Evolutionary conservation across 2,329 filamentous ascomycete species (phyloP), one percentile per base, ranked within the genome.

Genomic region (Pseudogymnoascus sp.): DNA sequence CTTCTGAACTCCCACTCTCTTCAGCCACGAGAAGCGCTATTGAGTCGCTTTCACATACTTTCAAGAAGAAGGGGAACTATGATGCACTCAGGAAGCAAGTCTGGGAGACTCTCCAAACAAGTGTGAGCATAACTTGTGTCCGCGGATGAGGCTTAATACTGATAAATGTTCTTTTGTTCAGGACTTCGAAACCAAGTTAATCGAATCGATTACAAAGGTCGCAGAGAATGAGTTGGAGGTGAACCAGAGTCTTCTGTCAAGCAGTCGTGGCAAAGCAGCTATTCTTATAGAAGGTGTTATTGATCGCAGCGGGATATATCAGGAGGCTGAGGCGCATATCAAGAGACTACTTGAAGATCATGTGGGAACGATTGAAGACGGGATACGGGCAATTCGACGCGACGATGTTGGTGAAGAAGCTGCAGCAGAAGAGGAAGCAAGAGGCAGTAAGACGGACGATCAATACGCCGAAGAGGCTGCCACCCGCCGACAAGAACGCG

Each of bases 11-110:
- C 16, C 90, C 90, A 1, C 77, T 93, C 19, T 84, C 89, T 4
- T 88, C 87, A 2, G 83, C 85, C n/a, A 90, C 90, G 62, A 83
- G 89, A 68, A 83, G 84, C 1, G 86, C 88, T 1, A 91, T 93
- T 64, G 90, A 93, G 70, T 83, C 82, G 14, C 82, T 93, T 21
- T 84, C 90, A n/a, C 87, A 90, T 72, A 88, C 84, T 10, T 93
- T 93, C 78, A 93, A 93, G 77, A 93, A 93, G 78, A 92, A 91
- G 75, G 90, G 90, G 66, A 89, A 89, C 64, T 95, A 93, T 72
- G 90, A 95, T 75, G 79, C 83, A 13, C 83, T 93, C 67, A 86
- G 90, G 66, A 93, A 92, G 73, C 83, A 90, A 70, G 82, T 90
- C 10, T 92, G 90, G 83, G 85, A 89, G 54, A 86, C 34, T 2